A percentile compares a stretch with the other conserved stretches of the same genome.
Evolutionary conservation across 352 stramenopile species (phyloP).

Genomic region (Phytophthora capsici): DNA sequence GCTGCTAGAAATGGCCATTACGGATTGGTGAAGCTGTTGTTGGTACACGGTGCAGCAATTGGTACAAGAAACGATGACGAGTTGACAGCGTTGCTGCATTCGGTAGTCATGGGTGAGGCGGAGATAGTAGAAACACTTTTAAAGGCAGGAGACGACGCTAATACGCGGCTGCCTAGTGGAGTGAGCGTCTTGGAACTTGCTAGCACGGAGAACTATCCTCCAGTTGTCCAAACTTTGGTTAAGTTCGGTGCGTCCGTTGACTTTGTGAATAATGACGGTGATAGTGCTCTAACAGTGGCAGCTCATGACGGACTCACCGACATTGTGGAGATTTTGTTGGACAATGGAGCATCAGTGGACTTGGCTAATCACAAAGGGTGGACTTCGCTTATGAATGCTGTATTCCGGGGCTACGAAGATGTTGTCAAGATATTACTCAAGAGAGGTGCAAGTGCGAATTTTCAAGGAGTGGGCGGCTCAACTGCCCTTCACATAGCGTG

Average conservation of each 20-base stretch:
- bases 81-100: not conserved
- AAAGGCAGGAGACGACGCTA: not conserved
- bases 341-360: not conserved
- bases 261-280: not conserved
- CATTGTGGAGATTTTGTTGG: not conserved
- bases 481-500: not conserved
- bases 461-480: not conserved
- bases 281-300: not conserved
- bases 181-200: not conserved
- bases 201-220: not conserved
- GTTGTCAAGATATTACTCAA: not conserved
- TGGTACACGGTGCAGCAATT: not conserved
- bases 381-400: not conserved
- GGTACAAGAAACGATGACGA: not conserved
- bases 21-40: not conserved
- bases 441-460: not conserved
- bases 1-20: slow-evolving; percentile 4
- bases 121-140: not conserved
- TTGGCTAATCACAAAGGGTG: not conserved
- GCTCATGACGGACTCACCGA: not conserved
- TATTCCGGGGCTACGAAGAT: not conserved
- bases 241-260: not conserved
- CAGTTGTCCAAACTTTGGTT: not conserved
- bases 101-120: not conserved
- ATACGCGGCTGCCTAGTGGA: not conserved